Evolutionary conservation across 805 yeast genomes (phyloP).

Genomic region (Wickerhamomyces ciferrii): DNA sequence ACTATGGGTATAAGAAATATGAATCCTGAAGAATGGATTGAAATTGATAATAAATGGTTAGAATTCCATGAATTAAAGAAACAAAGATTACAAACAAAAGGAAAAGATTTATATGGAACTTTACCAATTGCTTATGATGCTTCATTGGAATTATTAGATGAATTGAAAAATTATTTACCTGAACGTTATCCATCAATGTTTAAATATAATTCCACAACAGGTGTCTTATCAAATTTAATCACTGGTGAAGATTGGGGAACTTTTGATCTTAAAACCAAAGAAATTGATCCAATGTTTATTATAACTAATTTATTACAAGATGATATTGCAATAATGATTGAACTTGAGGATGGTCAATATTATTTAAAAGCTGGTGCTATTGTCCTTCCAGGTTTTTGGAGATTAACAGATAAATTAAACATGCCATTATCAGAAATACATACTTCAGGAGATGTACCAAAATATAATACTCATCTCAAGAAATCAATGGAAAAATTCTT

Average conservation of each 20-base stretch:
- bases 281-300: slow-evolving; percentile 60
- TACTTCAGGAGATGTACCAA: slow-evolving; percentile 64
- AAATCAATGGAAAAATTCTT: slow-evolving; percentile 66
- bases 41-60: slow-evolving; percentile 61
- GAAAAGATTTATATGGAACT: slow-evolving; percentile 43
- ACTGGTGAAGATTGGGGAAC: slow-evolving; percentile 46
- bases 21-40: slow-evolving; percentile 62
- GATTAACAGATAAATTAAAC: slow-evolving; percentile 54
- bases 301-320: slow-evolving; percentile 58
- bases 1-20: slow-evolving; percentile 67
- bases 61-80: slow-evolving; percentile 49
- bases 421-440: slow-evolving; percentile 54
- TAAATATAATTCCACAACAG: slow-evolving; percentile 13
- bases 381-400: slow-evolving; percentile 66
- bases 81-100: slow-evolving; percentile 40
- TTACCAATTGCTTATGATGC: slow-evolving; percentile 45
- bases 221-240: slow-evolving; percentile 31
- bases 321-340: slow-evolving; percentile 64
- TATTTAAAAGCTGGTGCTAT: slow-evolving; percentile 56
- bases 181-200: slow-evolving; percentile 54
- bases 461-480: slow-evolving; percentile 51
- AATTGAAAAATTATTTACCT: slow-evolving; percentile 48
- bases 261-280: slow-evolving; percentile 26
- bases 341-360: slow-evolving; percentile 52
- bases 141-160: slow-evolving; percentile 50